phyloP scores from a whole-genome alignment of 2,329 filamentous ascomycete genomes.

The Ceratocystis ficicola region DNA sequence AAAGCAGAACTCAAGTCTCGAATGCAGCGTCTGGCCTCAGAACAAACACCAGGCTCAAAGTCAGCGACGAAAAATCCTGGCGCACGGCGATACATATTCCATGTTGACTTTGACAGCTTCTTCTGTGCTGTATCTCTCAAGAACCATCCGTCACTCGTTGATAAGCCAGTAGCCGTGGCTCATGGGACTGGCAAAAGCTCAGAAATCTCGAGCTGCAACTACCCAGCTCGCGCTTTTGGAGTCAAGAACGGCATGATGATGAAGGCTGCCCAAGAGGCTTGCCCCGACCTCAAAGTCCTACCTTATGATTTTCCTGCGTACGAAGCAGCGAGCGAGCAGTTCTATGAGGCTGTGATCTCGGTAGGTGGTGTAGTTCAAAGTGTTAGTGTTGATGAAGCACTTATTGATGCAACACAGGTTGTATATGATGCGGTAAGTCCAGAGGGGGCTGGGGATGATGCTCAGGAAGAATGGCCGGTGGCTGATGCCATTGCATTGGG shows the following conservation, averaged over 20 bases:
- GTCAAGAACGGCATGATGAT: conserved; percentile 99
- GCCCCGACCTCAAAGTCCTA: conserved; percentile 75
- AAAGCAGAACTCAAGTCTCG: conserved; percentile 86
- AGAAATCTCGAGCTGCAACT: conserved; percentile 97
- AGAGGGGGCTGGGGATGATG: conserved; percentile 36
- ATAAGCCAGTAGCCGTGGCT: conserved; percentile 78
- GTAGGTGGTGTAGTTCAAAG: conserved; percentile 81
- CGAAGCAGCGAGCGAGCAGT: conserved; percentile 75
- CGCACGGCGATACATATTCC: conserved; percentile 69
- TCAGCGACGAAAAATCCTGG: conserved; percentile 44
- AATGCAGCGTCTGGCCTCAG: conserved; percentile 66
- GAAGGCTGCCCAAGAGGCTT: conserved; percentile 73
- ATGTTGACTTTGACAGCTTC: conserved; percentile 97
- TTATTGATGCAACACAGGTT: conserved; percentile 67
- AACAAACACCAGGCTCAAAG: conserved; percentile 43
- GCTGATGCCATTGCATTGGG: conserved; percentile 52
- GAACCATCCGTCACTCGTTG: conserved; percentile 58
- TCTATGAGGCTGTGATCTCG: conserved; percentile 73
- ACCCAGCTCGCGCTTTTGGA: conserved; percentile 71
- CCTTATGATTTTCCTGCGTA: conserved; percentile 94
- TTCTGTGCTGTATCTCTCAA: conserved; percentile 87
- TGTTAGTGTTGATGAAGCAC: conserved; percentile 90
- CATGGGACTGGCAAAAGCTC: conserved; percentile 76
- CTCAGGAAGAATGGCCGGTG: conserved; percentile 61
- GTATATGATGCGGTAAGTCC: conserved; percentile 55